Conservation (phyloP, 179 eudicot species). For the Vitellaria paradoxa region DNA sequence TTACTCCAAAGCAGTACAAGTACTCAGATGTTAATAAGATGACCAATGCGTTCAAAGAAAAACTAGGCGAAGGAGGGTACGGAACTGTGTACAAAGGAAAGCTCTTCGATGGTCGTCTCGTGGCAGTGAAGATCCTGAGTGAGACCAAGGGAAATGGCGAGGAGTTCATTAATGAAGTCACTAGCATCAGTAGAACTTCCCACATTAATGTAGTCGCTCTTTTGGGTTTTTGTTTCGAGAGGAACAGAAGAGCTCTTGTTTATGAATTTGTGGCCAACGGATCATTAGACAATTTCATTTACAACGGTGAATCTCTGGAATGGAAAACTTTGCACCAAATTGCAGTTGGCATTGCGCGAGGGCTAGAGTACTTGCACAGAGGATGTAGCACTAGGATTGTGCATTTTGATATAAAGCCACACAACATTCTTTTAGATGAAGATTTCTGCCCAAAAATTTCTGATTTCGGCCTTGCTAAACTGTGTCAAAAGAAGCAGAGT, state of each 20-base stretch:
- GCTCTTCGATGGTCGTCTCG: slow-evolving; percentile 20
- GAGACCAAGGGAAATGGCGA: slow-evolving; percentile 23
- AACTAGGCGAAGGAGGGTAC: slow-evolving; percentile 37
- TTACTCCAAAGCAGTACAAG: slow-evolving; percentile 24
- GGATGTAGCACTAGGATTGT: slow-evolving; percentile 41
- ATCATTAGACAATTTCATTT: slow-evolving; percentile 29
- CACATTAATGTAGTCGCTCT: slow-evolving; percentile 30
- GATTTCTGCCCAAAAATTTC: slow-evolving; percentile 34
- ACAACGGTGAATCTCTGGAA: not conserved
- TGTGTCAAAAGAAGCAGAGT: slow-evolving; percentile 19
- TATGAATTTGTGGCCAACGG: slow-evolving; percentile 34
- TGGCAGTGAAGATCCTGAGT: slow-evolving; percentile 35
- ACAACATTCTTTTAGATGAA: slow-evolving; percentile 41
- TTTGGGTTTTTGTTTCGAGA: slow-evolving; percentile 27
- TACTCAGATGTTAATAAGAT: slow-evolving; percentile 30
- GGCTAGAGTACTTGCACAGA: slow-evolving; percentile 39
- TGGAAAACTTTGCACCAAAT: slow-evolving; percentile 28
- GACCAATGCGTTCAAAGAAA: slow-evolving; percentile 34
- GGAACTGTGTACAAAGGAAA: slow-evolving; percentile 31
- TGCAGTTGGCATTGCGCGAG: slow-evolving; percentile 38
- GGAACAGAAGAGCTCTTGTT: slow-evolving; percentile 26
- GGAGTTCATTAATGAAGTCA: slow-evolving; percentile 45
- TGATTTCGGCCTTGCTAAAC: slow-evolving; percentile 36
- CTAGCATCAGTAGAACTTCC: slow-evolving; percentile 30
- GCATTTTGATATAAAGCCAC: slow-evolving; percentile 42